These are phyloP conservation scores for Kondoa malvinella DNA, from an alignment of 768 basidiomycete genomes.

Conservation along the genomic window DNA sequence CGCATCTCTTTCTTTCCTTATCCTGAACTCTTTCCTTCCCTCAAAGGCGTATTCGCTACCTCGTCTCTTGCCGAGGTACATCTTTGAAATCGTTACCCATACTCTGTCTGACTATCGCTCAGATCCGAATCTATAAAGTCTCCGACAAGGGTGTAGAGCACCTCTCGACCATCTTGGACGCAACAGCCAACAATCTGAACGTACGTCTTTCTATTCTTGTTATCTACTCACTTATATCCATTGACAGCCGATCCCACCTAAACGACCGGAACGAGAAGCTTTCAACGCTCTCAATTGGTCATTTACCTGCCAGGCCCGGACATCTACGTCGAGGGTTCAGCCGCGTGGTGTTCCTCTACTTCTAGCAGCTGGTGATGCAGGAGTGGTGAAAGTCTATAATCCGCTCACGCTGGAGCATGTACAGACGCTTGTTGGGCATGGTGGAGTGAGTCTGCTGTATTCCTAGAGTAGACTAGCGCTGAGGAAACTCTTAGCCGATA, in stretches of 20 bases:
- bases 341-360: not conserved
- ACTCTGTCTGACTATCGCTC: not conserved
- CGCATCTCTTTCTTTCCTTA: slow-evolving; percentile 2
- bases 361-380: not conserved
- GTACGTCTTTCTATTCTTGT: not conserved
- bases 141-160: not conserved
- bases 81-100: not conserved
- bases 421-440: not conserved
- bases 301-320: not conserved
- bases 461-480: not conserved
- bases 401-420: not conserved
- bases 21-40: slow-evolving; percentile 1
- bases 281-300: not conserved
- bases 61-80: not conserved
- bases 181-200: not conserved
- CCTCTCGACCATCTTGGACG: not conserved
- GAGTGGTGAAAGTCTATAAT: slow-evolving; percentile 3
- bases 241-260: not conserved
- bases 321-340: not conserved
- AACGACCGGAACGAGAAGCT: not conserved
- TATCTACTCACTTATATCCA: not conserved
- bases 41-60: slow-evolving; percentile 3
- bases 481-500: not conserved
- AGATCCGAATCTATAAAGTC: not conserved
- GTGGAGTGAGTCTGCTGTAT: not conserved